A percentile compares a stretch with the other conserved stretches of the same genome.
These are phyloP conservation scores for Hericium alpestre DNA, from an alignment of 768 basidiomycete species.

Conservation along the genomic window DNA sequence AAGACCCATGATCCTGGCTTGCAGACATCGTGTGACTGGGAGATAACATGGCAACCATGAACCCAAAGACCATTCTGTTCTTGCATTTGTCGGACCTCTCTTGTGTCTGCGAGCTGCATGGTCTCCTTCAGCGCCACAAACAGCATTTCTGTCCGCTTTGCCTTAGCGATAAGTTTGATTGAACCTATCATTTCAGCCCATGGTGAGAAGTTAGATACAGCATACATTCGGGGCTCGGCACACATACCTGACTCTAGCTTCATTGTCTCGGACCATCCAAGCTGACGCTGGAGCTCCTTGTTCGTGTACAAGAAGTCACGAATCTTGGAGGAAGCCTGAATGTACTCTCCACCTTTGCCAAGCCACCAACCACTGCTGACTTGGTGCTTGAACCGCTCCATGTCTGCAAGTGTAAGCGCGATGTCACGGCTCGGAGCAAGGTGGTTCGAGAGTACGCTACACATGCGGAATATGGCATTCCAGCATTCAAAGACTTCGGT, in stretches of 20 bases:
- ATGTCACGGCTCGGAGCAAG: slow-evolving; percentile 32
- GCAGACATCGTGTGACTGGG: background rate
- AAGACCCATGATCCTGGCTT: background rate
- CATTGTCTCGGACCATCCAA: background rate
- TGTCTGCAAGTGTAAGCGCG: slow-evolving; percentile 21
- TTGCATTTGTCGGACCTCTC: too few species aligned
- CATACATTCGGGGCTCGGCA: too few species aligned
- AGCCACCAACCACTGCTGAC: slow-evolving; percentile 21
- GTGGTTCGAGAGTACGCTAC: slow-evolving; percentile 30
- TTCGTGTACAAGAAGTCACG: background rate
- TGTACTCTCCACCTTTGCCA: background rate
- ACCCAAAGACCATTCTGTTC: too few species aligned
- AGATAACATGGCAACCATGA: background rate
- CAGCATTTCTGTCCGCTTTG: too few species aligned
- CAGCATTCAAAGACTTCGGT: slow-evolving; percentile 29
- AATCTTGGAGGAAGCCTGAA: background rate
- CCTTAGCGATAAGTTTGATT: too few species aligned
- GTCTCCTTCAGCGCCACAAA: too few species aligned
- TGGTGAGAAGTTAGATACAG: too few species aligned
- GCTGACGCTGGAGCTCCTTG: background rate
- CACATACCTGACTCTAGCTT: background rate
- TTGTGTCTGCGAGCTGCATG: too few species aligned
- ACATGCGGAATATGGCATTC: slow-evolving; percentile 29
- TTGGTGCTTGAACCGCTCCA: slow-evolving; percentile 23
- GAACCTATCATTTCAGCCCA: too few species aligned